Base-by-base conservation (phyloP, 768 basidiomycete genomes). In the Rhodotorula paludigena region DNA sequence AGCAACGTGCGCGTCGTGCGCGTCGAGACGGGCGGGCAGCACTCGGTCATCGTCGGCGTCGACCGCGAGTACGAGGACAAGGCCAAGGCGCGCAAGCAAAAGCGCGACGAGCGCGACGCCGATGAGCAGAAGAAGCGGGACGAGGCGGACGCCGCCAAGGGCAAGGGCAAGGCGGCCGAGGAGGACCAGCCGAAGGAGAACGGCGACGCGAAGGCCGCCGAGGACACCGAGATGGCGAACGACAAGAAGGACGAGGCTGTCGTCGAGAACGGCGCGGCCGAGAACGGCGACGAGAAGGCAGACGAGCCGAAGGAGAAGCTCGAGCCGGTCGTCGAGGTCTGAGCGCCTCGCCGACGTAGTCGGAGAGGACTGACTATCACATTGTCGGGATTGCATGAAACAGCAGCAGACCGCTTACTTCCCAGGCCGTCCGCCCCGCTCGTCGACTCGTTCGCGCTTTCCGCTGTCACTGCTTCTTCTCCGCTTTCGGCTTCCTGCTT, bases 1-100 rank as follows among this genome's bases (percentile, higher is more conserved):
- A 67, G 71, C 52, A 73, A 69, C 15, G 76, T 77, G 36, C 63
- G 68, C 14, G 77, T 75, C 16, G 32, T 78, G 20, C 63, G 69
- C 52, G 78, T 73, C 25, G 75, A 75, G 33, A 77, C 78, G 8
- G 79, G 80, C 14, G 80, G 79, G 0, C 78, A 79, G 60, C 79
- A 80, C 69, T 78, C 77, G 62, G 72, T 77, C 33, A 47, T 80
- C 38, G 30, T 73, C 12, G 68, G 69, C 8, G 49, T 69, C 25
- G 49, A 57, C 49, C 54, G 69, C 32, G 57, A 63, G 11, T 57
- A 30, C 35, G 48, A 69, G 59, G 56, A 38, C 14, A 53, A 49
- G 36, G 33, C 30, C 32, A 33, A 51, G 32, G 39, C 25, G 52
- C 58, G 32, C 28, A 33, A 41, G 36, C 15, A 57, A n/a, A 35